Evolutionary conservation across 148 eudicot species (phyloP), one percentile per base, ranked within the genome.

Genomic region (Persicaria tinctoria): DNA sequence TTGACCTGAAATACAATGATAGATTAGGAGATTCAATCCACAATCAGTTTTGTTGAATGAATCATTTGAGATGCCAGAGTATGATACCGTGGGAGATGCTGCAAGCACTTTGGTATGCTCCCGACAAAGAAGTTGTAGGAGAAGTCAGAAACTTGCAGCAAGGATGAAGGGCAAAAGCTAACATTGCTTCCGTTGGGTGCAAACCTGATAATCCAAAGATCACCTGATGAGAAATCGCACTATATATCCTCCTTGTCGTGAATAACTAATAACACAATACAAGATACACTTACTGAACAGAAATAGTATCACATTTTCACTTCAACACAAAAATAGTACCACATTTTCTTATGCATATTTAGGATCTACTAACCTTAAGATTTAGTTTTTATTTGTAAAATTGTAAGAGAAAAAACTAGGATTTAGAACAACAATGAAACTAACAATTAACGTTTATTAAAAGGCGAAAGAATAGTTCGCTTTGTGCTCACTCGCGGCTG

Each of bases 71-170:
- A 64, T 64, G 46, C 13, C 46, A 38, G 47, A 64, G 41, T 64
- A 32, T 12, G 47, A 9, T 84, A 95, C 98, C 90, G 89, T 71
- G 97, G 92, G 59, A 96, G 84, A 81, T 81, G 72, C 23, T 83
- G 83, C 84, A 96, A 83, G 86, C 99, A 96, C 83, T 87, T 87
- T 8, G 99, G 97, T 63, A 96, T 83, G 82, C 68, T 79, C 50
- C 99, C 99, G 70, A 77, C 78, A 56, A 96, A 84, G 78, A 88
- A 90, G 77, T 92, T 96, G 78, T 81, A 85, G 4, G 97, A 90
- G 69, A 96, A 87, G 78, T 96, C 94, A 48, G 87, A 91, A 70
- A 86, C 84, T 85, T 83, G 90, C 44, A 96, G 78, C 76, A 83
- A 87, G 82, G 97, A 82, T 41, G 89, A 86, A 74, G 83, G 86